Base-by-base conservation (phyloP, 1,284 basidiomycete species). In the Cutaneotrichosporon sp. region DNA sequence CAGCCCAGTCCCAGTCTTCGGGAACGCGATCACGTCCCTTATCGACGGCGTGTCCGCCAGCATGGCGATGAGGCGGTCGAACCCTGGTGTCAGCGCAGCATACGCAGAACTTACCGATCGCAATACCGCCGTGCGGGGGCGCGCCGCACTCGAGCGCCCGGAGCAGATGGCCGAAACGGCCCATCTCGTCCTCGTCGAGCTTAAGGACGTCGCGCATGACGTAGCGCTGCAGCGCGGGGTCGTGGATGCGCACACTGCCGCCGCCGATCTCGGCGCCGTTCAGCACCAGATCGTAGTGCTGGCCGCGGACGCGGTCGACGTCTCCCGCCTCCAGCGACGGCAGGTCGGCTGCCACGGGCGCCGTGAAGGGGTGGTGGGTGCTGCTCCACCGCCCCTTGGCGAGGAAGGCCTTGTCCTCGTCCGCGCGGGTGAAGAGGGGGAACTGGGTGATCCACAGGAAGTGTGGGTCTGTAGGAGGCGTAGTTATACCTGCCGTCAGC, bases 391-490 rank as follows among this genome's bases (percentile, higher is more conserved):
- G 80, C 14, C 90, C 91, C 50, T 82, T 81, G 4, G 90, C 85
- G 43, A 92, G 77, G 67, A 85, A 82, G 31, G 86, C 84, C 77
- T 96, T 96, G 77, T 96, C 92, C 47, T 80, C 79, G 70, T 96
- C 92, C 24, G 86, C 84, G 35, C 80, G 83, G 5, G 91, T 94
- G 77, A 96, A 96, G 27, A 97, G 80, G 16, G 93, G 93, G 71
- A 97, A 97, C 72, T 96, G 90, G 4, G 90, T 96, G 54, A 97
- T 82, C 92, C 92, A 97, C 16, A 91, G 78, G 73, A 97, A 92
- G 68, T 87, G 83, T n/a, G 89, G 89, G 19, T 75, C 71, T 24
- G 76, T 57, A 3, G 83, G 76, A 6, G 85, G 79, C 7, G 68
- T 71, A 57, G 82, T 78, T 37, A 80, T 76, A 29, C 81, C 86